Base-by-base conservation (phyloP, 2,329 filamentous ascomycete species). In the Phialophora expanda region DNA sequence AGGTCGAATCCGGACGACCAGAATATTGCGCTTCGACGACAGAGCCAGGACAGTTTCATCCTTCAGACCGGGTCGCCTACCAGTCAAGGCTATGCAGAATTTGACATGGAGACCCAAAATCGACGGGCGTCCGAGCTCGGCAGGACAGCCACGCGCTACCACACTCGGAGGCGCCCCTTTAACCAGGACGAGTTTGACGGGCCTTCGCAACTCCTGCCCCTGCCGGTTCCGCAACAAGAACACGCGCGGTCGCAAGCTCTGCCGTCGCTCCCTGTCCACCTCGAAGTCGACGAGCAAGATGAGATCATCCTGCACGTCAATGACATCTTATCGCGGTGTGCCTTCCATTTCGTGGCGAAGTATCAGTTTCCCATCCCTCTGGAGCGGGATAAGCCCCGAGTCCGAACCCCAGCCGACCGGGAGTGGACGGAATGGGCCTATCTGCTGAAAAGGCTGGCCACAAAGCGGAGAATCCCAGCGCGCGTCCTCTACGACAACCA, bases 341-440 rank as follows among this genome's bases (percentile, higher is more conserved):
- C 91, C 34, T 96, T 90, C 83, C 91, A 96, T 79, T 96, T 96
- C 78, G 89, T 96, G 73, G 92, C 92, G 73, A 93, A 92, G 78
- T 95, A 95, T 77, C 91, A 94, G 78, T 96, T 96, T 76, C 92
- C 92, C 12, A 93, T 96, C 72, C 92, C 92, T 11, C 79, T 95
- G 73, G 91, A 92, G 64, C 86, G 90, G 77, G 90, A 94, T 76
- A 93, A 93, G 86, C 86, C 91, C 71, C 89, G 89, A 64, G 85
- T 93, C 61, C 88, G 90, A 76, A 82, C 88, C 54, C 87, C 91
- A 34, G 87, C 89, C 74, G 91, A 93, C 78, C 85, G 91, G 68
- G 92, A 95, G 77, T 96, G 92, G 92, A 94, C 91, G 54, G 92
- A 96, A 79, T 96, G 92, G 92, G 92, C 94, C 63, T 92, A 93